Evolutionary conservation across 2,329 filamentous ascomycete species (phyloP).

Genomic region (Fonsecaea nubica): DNA sequence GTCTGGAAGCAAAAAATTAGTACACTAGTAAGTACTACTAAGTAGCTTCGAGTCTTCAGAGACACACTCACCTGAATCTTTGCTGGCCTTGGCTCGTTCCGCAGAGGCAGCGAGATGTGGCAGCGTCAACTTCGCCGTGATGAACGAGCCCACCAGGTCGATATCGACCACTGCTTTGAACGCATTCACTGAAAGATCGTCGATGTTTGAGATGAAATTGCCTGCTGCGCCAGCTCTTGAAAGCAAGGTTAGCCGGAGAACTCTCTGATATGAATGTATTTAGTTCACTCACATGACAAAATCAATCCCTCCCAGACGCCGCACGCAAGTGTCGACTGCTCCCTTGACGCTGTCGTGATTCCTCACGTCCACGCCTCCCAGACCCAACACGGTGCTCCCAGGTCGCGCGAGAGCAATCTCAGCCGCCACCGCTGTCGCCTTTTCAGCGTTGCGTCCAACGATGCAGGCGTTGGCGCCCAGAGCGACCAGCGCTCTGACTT

Average conservation of each 20-base stretch:
- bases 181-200: constrained; percentile 21
- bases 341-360: constrained; percentile 70
- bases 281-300: constrained; percentile 76
- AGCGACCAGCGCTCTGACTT: constrained; percentile 86
- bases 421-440: constrained; percentile 78
- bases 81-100: constrained; percentile 7
- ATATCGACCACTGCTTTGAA: constrained; percentile 32
- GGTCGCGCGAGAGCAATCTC: constrained; percentile 79
- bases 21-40: too few relatives aligned
- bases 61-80: constrained; percentile 9
- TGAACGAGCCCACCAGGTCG: constrained; percentile 26
- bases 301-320: constrained; percentile 84
- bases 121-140: constrained; percentile 26
- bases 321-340: constrained; percentile 78
- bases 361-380: constrained; percentile 77
- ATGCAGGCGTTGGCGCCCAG: constrained; percentile 93
- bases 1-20: neutral
- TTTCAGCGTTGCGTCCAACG: constrained; percentile 83
- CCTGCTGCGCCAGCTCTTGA: constrained; percentile 29
- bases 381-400: constrained; percentile 82
- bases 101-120: constrained; percentile 29
- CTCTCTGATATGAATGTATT: too few relatives aligned
- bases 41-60: neutral
- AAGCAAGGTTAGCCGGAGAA: neutral
- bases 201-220: constrained; percentile 24